A percentile compares a stretch with the other conserved stretches of the same genome.
Evolutionary conservation across 202 grass and related monocot genomes (phyloP).

Genomic region (Bolboschoenoplectus hybrid): DNA sequence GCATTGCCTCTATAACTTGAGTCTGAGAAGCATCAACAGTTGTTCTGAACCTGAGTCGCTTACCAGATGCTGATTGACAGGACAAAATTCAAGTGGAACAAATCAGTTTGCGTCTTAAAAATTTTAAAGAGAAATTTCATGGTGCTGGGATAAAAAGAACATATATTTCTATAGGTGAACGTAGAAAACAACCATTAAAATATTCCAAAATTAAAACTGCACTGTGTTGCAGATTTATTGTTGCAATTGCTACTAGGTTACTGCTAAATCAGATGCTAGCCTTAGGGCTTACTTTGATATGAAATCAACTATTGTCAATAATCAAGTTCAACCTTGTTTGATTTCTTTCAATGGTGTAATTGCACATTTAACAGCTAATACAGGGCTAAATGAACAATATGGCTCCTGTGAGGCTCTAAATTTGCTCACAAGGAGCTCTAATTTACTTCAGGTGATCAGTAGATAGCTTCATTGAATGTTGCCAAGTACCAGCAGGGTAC

Average conservation of each 20-base stretch:
- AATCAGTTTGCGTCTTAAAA: slow-evolving; percentile 4
- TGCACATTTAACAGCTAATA: neutral
- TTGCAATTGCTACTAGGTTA: neutral
- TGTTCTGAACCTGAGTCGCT: slow-evolving; percentile 83
- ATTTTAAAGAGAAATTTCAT: neutral
- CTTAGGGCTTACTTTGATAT: neutral
- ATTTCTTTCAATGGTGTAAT: neutral
- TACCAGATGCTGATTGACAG: slow-evolving; percentile 56
- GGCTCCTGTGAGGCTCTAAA: neutral
- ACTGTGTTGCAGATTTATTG: neutral
- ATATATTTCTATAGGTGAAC: neutral
- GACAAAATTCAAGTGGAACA: neutral
- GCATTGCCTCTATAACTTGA: slow-evolving; percentile 87
- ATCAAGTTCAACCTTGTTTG: neutral
- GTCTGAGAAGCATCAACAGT: slow-evolving; percentile 78
- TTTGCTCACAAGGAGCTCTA: neutral
- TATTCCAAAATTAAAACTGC: neutral
- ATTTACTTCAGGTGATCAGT: neutral
- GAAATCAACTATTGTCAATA: neutral
- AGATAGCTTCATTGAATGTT: neutral
- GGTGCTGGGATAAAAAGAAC: neutral
- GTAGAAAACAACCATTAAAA: neutral
- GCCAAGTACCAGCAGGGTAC: neutral
- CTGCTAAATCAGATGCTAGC: neutral
- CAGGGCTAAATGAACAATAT: neutral